Base-by-base conservation (phyloP, 768 basidiomycete species). In the Daedaleopsis sinensis region DNA sequence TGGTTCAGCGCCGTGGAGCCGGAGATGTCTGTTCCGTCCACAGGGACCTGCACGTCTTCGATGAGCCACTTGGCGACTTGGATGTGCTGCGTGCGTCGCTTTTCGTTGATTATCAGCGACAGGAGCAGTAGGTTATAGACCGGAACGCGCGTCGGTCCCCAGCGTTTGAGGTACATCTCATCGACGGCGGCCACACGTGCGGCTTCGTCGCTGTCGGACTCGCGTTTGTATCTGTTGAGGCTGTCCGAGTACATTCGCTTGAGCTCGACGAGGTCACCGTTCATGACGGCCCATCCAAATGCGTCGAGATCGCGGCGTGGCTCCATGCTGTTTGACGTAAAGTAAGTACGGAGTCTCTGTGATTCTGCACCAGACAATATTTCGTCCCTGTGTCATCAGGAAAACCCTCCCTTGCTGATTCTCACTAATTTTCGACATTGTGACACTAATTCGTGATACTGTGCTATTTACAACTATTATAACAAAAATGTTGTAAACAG, bases 1-100 rank as follows among this genome's bases (percentile, higher is more conserved):
- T 79, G 78, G 10, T 75, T 72, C 8, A 82, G 57, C 9, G 79
- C 77, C 2, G 74, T 73, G 8, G 79, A 74, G 1, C 79, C 80
- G 0, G 80, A 79, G 15, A 78, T 57, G 64, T 80, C 79, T 13
- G 52, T 66, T 9, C 73, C 75, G 52, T 79, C 71, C 2, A 78
- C 75, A 8, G 77, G 76, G 0, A 79, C 76, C 51, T 74, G 72
- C 15, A 66, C 74, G 2, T 67, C 65, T 13, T 69, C 19, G 42
- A 77, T 73, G 43, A 79, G 69, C 63, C 73, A 79, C 8, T 68
- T 69, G 5, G 74, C 74, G 16, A 79, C 70, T 1, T 61, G 64
- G 38, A 78, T 59, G 51, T 76, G 73, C 12, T 55, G 39, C 4
- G 52, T 18, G 5, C 72, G 71, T 1, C 38, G 12, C 1, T 23